Conservation (phyloP, 495 filamentous ascomycete genomes). For the Tuber calosporum region DNA sequence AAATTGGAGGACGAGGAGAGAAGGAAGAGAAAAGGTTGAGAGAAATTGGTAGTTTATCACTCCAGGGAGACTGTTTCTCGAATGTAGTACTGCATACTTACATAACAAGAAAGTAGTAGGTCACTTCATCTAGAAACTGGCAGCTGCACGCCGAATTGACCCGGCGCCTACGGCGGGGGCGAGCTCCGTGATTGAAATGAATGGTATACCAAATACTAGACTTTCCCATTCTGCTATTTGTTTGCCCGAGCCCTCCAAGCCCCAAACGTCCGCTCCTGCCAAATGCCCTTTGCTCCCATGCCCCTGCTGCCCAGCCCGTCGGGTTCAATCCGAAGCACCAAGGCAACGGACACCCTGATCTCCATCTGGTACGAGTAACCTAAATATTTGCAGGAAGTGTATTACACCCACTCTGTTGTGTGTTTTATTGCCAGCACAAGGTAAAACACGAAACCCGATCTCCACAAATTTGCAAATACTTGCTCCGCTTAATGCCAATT, state of each 20-base stretch:
- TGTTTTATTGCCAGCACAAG: neutral
- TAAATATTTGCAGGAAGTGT: neutral
- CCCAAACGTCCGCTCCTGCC: neutral
- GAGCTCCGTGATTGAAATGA: neutral
- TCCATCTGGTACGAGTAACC: neutral
- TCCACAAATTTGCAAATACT: neutral
- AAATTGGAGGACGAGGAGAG: neutral
- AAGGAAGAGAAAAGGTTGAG: constrained; percentile 9
- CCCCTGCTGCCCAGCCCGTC: neutral
- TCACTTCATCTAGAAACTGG: constrained; percentile 17
- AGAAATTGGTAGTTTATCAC: constrained; percentile 13
- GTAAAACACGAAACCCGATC: neutral
- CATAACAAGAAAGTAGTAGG: constrained; percentile 1
- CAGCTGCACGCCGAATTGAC: constrained; percentile 3
- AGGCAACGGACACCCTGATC: neutral
- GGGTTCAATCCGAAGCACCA: neutral
- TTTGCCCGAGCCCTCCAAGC: neutral
- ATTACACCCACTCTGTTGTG: neutral
- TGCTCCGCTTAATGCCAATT: neutral
- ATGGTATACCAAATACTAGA: neutral
- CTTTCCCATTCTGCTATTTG: neutral
- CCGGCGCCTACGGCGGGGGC: constrained; percentile 20
- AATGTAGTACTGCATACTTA: constrained; percentile 8
- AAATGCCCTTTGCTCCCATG: neutral
- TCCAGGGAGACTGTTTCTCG: neutral